Percentiles rank a stretch among this genome's conserved stretches.
phyloP scores from a whole-genome alignment of 1,139 yeast species.

The Taphrina populina region DNA sequence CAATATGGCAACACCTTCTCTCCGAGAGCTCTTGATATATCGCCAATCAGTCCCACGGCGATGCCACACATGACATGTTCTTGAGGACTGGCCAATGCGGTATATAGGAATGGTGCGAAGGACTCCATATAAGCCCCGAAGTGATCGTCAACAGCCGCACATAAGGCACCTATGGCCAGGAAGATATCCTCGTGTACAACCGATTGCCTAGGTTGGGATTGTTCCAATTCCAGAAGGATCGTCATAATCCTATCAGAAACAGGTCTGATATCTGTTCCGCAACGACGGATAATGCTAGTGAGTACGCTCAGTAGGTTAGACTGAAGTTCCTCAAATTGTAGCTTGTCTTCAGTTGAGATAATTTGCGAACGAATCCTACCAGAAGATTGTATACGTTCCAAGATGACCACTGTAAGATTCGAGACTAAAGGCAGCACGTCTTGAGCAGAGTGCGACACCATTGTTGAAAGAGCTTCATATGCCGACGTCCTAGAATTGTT shows the following conservation, averaged over 20 bases:
- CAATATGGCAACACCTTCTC: slow-evolving; percentile 68
- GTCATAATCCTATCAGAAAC: slow-evolving; percentile 86
- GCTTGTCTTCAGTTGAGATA: slow-evolving; percentile 61
- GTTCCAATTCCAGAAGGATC: slow-evolving; percentile 68
- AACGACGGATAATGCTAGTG: slow-evolving; percentile 83
- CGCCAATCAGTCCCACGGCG: slow-evolving; percentile 96
- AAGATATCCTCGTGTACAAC: slow-evolving; percentile 91
- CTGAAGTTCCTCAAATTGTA: slow-evolving; percentile 83
- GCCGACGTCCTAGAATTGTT: slow-evolving; percentile 91
- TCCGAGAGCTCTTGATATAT: slow-evolving; percentile 88
- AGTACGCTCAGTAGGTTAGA: slow-evolving; percentile 79
- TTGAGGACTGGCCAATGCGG: slow-evolving; percentile 69
- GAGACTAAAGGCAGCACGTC: slow-evolving; percentile 70
- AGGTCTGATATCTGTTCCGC: slow-evolving; percentile 61
- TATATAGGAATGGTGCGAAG: slow-evolving; percentile 75
- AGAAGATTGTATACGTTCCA: slow-evolving; percentile 69
- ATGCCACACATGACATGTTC: slow-evolving; percentile 81
- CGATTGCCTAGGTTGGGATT: slow-evolving; percentile 61
- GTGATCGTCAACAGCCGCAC: slow-evolving; percentile 63
- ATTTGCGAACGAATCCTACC: slow-evolving; percentile 54
- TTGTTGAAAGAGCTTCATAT: slow-evolving; percentile 82
- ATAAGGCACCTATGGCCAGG: slow-evolving; percentile 86
- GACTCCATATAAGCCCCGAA: slow-evolving; percentile 76
- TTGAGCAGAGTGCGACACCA: slow-evolving; percentile 71
- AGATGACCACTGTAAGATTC: slow-evolving; percentile 69